phyloP scores from a whole-genome alignment of 169 alveolate genomes.

The Eimeria brunetti region DNA sequence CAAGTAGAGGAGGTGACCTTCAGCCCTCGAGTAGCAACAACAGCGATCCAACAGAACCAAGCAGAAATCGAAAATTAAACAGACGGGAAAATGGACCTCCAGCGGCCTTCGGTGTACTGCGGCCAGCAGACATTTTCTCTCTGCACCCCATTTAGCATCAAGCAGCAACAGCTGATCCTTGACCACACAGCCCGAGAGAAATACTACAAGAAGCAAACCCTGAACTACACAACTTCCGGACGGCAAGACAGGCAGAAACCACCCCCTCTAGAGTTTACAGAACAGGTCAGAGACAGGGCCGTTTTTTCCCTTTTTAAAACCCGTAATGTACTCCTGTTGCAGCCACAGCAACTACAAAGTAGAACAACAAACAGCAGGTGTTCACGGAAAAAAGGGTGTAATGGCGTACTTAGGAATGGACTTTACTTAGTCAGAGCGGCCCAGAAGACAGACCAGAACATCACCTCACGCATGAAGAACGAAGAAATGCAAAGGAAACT shows the following conservation, averaged over 20 bases:
- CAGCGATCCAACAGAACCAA: not conserved
- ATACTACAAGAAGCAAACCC: conserved; percentile 51
- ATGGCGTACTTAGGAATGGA: conserved; percentile 17
- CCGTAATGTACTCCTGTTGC: not conserved
- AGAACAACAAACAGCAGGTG: not conserved
- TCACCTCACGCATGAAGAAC: conserved; percentile 54
- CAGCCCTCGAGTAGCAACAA: not conserved
- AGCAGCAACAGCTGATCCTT: conserved; percentile 46
- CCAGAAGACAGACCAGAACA: not conserved
- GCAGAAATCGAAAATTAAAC: not conserved
- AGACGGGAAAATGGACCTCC: conserved; percentile 28
- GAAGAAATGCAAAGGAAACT: conserved; percentile 57
- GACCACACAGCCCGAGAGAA: conserved; percentile 39
- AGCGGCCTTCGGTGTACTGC: conserved; percentile 27
- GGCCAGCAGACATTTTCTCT: conserved; percentile 44
- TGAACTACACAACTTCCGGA: conserved; percentile 12
- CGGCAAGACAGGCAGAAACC: conserved; percentile 63
- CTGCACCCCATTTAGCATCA: conserved; percentile 30
- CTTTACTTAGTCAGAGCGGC: not conserved
- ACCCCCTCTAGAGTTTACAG: conserved; percentile 41
- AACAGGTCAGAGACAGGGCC: conserved; percentile 9
- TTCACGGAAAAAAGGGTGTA: not conserved
- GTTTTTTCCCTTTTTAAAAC: not conserved
- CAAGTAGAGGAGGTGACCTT: conserved; percentile 40
- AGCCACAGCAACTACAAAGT: not conserved